Evolutionary conservation across 208 protist species (phyloP), one percentile per base, ranked within the genome.

Genomic region (Crithidia brevicula): DNA sequence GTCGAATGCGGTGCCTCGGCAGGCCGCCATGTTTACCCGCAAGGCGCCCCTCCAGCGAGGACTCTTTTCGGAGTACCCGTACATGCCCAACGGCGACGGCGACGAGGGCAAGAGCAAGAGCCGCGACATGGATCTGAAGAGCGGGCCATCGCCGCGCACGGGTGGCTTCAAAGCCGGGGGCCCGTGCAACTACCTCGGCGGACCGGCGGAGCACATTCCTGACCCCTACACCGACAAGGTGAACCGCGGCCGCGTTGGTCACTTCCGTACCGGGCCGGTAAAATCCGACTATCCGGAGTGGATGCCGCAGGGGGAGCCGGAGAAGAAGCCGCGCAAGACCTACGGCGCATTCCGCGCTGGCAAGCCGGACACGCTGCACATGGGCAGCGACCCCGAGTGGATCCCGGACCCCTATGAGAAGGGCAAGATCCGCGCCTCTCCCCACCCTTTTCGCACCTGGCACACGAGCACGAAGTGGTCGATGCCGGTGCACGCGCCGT

Each of bases 381-480:
- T 91, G 68, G 88, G 83, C 45, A 85, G 82, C 27, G 84, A 91
- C 52, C 64, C 79, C 53, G 86, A 93, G 76, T 93, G 87, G 86
- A 90, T 95, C 42, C 92, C 92, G 2, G 89, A 97, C 67, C 92
- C 92, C 54, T 89, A 91, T 47, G 66, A 86, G 63, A 82, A 90
- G 61, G 78, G 62, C 11, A 42, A 61, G 25, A 79, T 97, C 43
- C 85, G 85, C 67, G 80, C 77, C 58, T 52, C 81, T 4, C 53
- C 70, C 20, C 73, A 84, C 28, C 92, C 89, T 13, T 94, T 97
- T 79, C 81, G 86, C 28, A 97, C 89, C 34, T 97, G 89, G 88
- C 87, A 97, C 75, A 97, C 92, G 13, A 69, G 81, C 43, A 92
- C 88, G 50, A 97, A 97, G 75, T 92, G 82, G 81, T 92, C 85